Conservation (phyloP, 495 filamentous ascomycete genomes). For the Aspergillus funiculosus region DNA sequence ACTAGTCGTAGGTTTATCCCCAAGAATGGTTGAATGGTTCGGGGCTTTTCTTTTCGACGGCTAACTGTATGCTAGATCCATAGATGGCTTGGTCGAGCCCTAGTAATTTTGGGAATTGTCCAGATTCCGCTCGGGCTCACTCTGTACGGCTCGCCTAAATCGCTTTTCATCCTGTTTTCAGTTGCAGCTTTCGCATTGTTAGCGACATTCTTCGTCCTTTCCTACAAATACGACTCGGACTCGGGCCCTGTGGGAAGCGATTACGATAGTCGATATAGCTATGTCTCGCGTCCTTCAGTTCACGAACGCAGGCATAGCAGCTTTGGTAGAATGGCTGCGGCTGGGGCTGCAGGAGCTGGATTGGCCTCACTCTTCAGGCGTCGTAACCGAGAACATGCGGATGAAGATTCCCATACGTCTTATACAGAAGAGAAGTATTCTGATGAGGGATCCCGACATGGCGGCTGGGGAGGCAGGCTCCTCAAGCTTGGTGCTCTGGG, state of each 20-base stretch:
- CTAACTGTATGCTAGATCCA: constrained; percentile 50
- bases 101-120: constrained; percentile 72
- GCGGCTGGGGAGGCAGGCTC: constrained; percentile 59
- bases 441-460: constrained; percentile 38
- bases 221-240: constrained; percentile 53
- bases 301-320: constrained; percentile 32
- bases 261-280: constrained; percentile 50
- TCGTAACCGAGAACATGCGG: constrained; percentile 32
- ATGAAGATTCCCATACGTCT: constrained; percentile 44
- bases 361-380: constrained; percentile 52
- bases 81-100: constrained; percentile 74
- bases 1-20: constrained; percentile 55
- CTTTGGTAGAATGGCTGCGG: constrained; percentile 38
- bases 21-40: neutral
- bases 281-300: constrained; percentile 39
- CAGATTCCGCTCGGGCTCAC: constrained; percentile 89
- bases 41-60: neutral
- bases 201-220: constrained; percentile 65
- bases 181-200: constrained; percentile 64
- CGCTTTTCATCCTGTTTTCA: constrained; percentile 78
- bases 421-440: constrained; percentile 60
- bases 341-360: constrained; percentile 56
- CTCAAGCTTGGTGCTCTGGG: constrained; percentile 60
- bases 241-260: constrained; percentile 42
- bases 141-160: constrained; percentile 83